Evolutionary conservation across 2,329 filamentous ascomycete species (phyloP).

Genomic region (Orbilia ellipsospora): DNA sequence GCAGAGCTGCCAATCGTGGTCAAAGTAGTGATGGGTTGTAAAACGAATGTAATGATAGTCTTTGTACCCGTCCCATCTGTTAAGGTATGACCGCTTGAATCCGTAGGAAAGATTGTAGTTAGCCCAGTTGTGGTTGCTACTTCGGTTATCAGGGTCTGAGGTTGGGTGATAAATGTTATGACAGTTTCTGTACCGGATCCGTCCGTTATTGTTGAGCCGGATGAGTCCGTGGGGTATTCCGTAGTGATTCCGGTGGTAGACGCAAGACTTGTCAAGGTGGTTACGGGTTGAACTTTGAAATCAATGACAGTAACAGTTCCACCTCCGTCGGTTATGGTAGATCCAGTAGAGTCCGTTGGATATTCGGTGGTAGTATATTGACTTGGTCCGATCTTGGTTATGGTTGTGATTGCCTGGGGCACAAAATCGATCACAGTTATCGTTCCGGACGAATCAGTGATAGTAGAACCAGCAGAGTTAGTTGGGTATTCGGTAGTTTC

Average conservation of each 20-base stretch:
- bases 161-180: neutral
- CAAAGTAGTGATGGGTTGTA: neutral
- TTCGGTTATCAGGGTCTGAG: neutral
- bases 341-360: conserved; percentile 2
- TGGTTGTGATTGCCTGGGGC: neutral
- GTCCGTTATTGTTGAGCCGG: neutral
- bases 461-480: neutral
- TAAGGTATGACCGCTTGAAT: neutral
- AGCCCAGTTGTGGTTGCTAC: neutral
- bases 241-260: neutral
- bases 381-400: neutral
- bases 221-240: neutral
- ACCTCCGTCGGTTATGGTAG: neutral
- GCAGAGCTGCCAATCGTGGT: neutral
- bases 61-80: neutral
- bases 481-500: conserved; percentile 2
- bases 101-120: neutral
- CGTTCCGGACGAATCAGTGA: neutral
- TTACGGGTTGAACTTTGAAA: neutral
- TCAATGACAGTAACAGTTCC: conserved; percentile 4
- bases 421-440: neutral
- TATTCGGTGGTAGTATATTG: conserved; percentile 7
- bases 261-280: neutral
- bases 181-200: neutral
- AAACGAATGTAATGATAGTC: neutral